Conservation (phyloP, 2,329 filamentous ascomycete genomes). For the Pseudovirgaria hyperparasitica region DNA sequence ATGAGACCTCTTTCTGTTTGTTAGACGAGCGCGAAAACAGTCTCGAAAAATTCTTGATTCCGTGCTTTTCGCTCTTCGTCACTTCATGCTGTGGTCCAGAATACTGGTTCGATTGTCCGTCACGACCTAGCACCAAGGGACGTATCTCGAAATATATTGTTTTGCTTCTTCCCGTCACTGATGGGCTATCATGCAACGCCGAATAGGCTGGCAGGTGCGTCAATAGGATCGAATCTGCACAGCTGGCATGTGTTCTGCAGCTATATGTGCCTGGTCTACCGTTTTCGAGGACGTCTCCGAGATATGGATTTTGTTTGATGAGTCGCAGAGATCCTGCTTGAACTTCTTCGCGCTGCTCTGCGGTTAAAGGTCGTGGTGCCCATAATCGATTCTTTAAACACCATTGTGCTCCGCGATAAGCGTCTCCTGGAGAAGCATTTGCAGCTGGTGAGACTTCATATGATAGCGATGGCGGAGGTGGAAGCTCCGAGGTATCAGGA, state of each 20-base stretch:
- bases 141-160: conserved; percentile 62
- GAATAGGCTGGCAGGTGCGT: conserved; percentile 59
- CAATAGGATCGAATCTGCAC: conserved; percentile 50
- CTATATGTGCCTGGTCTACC: conserved; percentile 25
- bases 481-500: conserved; percentile 59
- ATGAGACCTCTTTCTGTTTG: no score
- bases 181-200: conserved; percentile 44
- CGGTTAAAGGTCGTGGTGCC: conserved; percentile 37
- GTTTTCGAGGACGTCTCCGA: conserved; percentile 33
- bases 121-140: conserved; percentile 33
- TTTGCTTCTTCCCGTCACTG: conserved; percentile 38
- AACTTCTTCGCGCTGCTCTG: conserved; percentile 35
- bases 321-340: conserved; percentile 36
- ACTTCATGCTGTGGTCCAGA: no score
- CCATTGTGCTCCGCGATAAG: conserved; percentile 54
- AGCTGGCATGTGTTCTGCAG: conserved; percentile 30
- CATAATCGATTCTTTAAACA: conserved; percentile 48
- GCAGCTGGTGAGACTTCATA: conserved; percentile 53
- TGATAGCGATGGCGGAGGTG: conserved; percentile 57
- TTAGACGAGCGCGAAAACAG: conserved; percentile 9
- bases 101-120: no score
- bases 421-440: conserved; percentile 54
- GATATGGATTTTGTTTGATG: conserved; percentile 17
- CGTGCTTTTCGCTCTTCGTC: not conserved
- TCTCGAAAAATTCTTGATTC: no score